Conservation (phyloP, 345 rosid genomes). For the Lenwebbia sp. region DNA sequence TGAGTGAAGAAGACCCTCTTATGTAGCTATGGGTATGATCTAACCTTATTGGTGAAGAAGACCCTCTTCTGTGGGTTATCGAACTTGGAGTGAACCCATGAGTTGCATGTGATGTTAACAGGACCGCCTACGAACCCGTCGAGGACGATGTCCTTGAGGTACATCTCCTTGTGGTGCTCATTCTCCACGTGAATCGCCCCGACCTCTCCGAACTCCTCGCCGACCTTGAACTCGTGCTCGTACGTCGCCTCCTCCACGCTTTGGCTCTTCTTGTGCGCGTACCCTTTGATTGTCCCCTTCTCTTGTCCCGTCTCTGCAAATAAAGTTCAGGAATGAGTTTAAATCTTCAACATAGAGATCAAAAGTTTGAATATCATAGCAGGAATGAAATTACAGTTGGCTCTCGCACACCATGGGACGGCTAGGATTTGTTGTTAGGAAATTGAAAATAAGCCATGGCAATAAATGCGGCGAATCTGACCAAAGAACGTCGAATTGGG, state of each 20-base stretch:
- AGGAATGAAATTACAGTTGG: background rate
- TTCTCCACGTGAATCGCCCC: slow-evolving; percentile 63
- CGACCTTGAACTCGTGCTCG: slow-evolving; percentile 44
- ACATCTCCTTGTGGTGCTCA: slow-evolving; percentile 63
- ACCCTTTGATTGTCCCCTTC: slow-evolving; percentile 35
- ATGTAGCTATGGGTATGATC: background rate
- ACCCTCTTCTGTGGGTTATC: slow-evolving; percentile 33
- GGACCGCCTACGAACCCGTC: slow-evolving; percentile 26
- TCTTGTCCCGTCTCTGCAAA: slow-evolving; percentile 28
- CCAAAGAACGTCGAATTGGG: background rate
- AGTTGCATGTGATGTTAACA: slow-evolving; percentile 29
- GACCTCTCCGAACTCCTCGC: slow-evolving; percentile 43
- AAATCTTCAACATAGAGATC: background rate
- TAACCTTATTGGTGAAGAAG: slow-evolving; percentile 56
- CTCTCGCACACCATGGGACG: background rate
- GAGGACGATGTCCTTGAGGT: slow-evolving; percentile 29
- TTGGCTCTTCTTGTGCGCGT: slow-evolving; percentile 25
- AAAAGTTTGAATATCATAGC: background rate
- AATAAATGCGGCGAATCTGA: background rate
- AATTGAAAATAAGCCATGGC: background rate
- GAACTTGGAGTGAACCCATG: slow-evolving; percentile 54
- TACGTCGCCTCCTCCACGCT: slow-evolving; percentile 19
- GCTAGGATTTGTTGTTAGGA: background rate
- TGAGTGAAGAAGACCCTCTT: too few relatives aligned
- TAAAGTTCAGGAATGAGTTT: background rate